Evolutionary conservation across 73 alveolate species (phyloP).

Genomic region (Paramecium tetraurelia): DNA sequence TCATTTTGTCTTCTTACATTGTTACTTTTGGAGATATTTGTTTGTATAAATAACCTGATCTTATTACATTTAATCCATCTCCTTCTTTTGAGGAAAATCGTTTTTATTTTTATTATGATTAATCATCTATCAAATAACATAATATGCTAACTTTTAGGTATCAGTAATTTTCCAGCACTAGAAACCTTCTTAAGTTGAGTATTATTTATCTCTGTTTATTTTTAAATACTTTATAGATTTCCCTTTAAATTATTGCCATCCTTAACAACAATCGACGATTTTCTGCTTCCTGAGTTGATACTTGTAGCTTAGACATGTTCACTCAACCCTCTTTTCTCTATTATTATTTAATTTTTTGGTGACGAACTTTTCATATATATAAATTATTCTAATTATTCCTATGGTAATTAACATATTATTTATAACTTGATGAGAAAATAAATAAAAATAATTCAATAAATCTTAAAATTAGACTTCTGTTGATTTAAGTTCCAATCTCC

Average conservation of each 20-base stretch:
- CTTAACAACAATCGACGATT: not conserved
- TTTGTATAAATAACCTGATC: not conserved
- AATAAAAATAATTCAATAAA: not conserved
- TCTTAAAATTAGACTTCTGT: not conserved
- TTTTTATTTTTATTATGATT: not conserved
- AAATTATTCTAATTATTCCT: not conserved
- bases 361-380: not conserved
- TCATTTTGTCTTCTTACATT: not conserved
- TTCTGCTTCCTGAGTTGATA: not conserved
- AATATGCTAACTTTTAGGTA: not conserved
- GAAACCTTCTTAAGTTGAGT: not conserved
- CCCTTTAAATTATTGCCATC: not conserved
- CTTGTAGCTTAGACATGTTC: not conserved
- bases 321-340: not conserved
- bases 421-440: not conserved
- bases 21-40: not conserved
- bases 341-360: not conserved
- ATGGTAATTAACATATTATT: not conserved
- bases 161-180: not conserved
- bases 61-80: not conserved
- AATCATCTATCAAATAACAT: not conserved
- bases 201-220: not conserved
- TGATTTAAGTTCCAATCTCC: not conserved
- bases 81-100: conserved; percentile 19
- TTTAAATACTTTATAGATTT: not conserved